A percentile compares a stretch with the other conserved stretches of the same genome.
phyloP scores from a whole-genome alignment of 2,329 filamentous ascomycete genomes.

The Atkinsonella texensis region DNA sequence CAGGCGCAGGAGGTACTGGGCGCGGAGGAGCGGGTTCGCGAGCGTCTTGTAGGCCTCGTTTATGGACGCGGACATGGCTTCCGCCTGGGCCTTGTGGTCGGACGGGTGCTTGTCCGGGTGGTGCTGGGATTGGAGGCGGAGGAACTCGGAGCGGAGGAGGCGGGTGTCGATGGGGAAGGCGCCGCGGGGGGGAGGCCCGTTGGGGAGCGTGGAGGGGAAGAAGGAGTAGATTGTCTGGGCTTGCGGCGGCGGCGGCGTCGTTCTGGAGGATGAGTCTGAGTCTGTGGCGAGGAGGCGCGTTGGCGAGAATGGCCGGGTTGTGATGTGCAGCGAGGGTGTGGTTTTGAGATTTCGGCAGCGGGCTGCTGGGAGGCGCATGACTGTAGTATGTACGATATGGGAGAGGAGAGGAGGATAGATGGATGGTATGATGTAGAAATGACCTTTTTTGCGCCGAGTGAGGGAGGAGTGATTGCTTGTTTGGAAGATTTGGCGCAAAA shows the following conservation, averaged over 20 bases:
- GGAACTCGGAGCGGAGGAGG: conserved; percentile 70
- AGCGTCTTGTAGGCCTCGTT: conserved; percentile 90
- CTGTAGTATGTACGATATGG: too few species aligned
- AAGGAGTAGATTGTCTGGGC: conserved; percentile 64
- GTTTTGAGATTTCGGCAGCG: neutral
- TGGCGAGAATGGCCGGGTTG: neutral
- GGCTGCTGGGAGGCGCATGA: too few species aligned
- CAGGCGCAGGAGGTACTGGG: conserved; percentile 75
- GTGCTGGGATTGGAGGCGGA: conserved; percentile 64
- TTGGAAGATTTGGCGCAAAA: too few species aligned
- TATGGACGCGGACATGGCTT: conserved; percentile 68
- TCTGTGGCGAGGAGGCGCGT: neutral
- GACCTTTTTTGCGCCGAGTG: too few species aligned
- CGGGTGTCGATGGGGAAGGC: conserved; percentile 63
- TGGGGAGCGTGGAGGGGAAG: conserved; percentile 69
- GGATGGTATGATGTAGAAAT: too few species aligned
- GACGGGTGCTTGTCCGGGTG: conserved; percentile 60
- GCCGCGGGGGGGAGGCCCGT: conserved; percentile 65
- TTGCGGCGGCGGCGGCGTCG: neutral
- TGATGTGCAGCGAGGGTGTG: neutral
- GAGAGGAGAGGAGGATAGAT: too few species aligned
- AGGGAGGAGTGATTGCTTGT: too few species aligned
- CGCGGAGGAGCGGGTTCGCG: conserved; percentile 61
- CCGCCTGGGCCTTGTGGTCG: conserved; percentile 47
- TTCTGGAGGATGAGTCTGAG: too few species aligned